Conservation (phyloP, 2,329 filamentous ascomycete genomes). For the Curvularia verruculosa region DNA sequence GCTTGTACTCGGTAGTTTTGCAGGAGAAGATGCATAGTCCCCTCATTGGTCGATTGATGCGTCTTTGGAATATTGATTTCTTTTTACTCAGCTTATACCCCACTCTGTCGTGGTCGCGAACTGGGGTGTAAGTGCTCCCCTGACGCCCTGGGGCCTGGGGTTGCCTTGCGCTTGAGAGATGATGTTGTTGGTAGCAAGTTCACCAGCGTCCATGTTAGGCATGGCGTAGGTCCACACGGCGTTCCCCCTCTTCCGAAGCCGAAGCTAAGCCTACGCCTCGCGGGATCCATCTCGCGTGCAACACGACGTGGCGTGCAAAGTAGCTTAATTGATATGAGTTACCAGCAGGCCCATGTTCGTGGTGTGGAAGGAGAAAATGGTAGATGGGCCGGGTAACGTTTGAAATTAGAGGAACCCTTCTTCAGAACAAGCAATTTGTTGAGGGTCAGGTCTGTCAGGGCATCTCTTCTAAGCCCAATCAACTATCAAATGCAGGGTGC, state of each 20-base stretch:
- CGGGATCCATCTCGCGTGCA: not conserved
- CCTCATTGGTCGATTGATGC: too few species aligned
- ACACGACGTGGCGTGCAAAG: not conserved
- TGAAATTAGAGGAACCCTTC: not conserved
- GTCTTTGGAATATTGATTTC: not conserved
- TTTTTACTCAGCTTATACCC: not conserved
- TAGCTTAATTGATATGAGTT: not conserved
- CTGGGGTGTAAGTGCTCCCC: not conserved
- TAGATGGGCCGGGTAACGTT: not conserved
- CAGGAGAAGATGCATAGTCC: not conserved
- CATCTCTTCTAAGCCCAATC: not conserved
- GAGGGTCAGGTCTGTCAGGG: not conserved
- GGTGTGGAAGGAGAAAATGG: not conserved
- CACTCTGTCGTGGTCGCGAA: not conserved
- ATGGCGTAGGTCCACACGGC: not conserved
- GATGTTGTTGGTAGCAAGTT: not conserved
- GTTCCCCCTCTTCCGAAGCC: conserved; percentile 4
- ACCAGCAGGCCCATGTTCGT: not conserved
- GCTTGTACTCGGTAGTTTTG: not conserved
- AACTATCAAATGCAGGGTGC: not conserved
- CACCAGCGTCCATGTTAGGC: not conserved
- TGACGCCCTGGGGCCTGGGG: not conserved
- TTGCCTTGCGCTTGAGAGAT: not conserved
- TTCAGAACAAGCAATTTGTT: not conserved
- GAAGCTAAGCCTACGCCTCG: conserved; percentile 1